Evolutionary conservation across 1,284 basidiomycete genomes (phyloP), one percentile per base, ranked within the genome.

Genomic region (Trametes sp.): DNA sequence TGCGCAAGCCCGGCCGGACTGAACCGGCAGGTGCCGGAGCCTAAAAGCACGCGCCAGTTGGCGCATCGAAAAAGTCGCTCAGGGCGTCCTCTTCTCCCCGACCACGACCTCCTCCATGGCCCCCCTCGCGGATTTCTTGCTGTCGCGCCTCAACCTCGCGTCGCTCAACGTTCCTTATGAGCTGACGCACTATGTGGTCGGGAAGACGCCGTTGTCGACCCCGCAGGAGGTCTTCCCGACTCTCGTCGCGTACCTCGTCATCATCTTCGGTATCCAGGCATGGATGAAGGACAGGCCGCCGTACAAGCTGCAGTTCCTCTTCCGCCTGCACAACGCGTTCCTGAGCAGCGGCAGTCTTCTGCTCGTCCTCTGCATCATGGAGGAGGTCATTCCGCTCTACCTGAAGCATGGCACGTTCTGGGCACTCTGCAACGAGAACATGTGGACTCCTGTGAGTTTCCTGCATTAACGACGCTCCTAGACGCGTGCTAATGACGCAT

Each of bases 311-410:
- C 95, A 92, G 72, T 78, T 85, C 54, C 85, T 96, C 66, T 99
- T 99, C 81, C 93, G 96, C 81, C 75, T 92, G 54, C 97, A 99
- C 82, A 99, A 99, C 76, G 81, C 95, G 67, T 80, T 96, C 74
- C 86, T 99, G 64, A 94, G 93, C 66, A 74, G 83, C 38, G 96
- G 95, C 36, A 96, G 94, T 66, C 82, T 84, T 29, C 77, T 98
- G 53, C 82, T 98, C 42, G 88, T 99, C 48, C 81, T 82, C 16
- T 84, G 98, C 49, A 97, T 98, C 86, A 77, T 94, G 46, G 96
- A 98, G 79, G 95, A 97, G 79, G 90, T 96, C 63, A 61, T 89
- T 13, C 95, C 95, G 42, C 87, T 93, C 69, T 80, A 87, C 72
- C 86, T 85, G 81, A 87, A 87, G 60, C 80, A 89, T 57, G 90